Conservation (phyloP, 495 filamentous ascomycete species). For the Lepidopterella palustris region DNA sequence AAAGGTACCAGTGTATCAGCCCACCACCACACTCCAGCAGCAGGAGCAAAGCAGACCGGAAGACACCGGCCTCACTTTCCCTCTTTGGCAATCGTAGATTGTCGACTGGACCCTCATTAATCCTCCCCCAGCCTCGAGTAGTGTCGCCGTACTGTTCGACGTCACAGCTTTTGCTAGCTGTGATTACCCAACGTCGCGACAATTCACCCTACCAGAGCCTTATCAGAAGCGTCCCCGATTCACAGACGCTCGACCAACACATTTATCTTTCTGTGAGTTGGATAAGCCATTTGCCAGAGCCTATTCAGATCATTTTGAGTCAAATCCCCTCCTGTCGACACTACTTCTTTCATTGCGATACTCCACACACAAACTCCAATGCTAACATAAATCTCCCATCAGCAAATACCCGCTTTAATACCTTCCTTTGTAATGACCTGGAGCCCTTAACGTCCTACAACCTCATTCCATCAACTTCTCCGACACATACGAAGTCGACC, state of each 20-base stretch:
- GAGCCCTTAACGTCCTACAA: constrained; percentile 10
- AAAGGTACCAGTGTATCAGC: background rate
- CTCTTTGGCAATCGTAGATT: background rate
- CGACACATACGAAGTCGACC: constrained; percentile 26
- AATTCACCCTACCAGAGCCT: constrained; percentile 13
- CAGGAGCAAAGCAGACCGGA: constrained; percentile 8
- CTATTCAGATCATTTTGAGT: too few species aligned
- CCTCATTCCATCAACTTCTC: constrained; percentile 21
- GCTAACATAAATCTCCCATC: constrained; percentile 9
- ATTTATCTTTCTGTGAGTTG: constrained; percentile 14
- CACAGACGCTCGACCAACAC: constrained; percentile 12
- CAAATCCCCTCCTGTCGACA: too few species aligned
- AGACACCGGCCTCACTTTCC: constrained; percentile 8
- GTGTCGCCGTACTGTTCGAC: constrained; percentile 8
- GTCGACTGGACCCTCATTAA: constrained; percentile 1
- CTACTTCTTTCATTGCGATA: background rate
- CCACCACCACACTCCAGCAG: constrained; percentile 1
- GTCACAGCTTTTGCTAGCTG: constrained; percentile 39
- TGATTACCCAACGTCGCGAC: constrained; percentile 12
- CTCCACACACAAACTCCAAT: background rate
- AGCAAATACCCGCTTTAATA: constrained; percentile 16
- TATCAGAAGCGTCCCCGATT: constrained; percentile 2
- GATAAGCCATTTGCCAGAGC: too few species aligned
- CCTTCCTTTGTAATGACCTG: constrained; percentile 30
- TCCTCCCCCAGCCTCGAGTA: constrained; percentile 12